A percentile compares a stretch with the other conserved stretches of the same genome.
Evolutionary conservation across 441 rosid species (phyloP).

Genomic region (Metrosideros polymorpha): DNA sequence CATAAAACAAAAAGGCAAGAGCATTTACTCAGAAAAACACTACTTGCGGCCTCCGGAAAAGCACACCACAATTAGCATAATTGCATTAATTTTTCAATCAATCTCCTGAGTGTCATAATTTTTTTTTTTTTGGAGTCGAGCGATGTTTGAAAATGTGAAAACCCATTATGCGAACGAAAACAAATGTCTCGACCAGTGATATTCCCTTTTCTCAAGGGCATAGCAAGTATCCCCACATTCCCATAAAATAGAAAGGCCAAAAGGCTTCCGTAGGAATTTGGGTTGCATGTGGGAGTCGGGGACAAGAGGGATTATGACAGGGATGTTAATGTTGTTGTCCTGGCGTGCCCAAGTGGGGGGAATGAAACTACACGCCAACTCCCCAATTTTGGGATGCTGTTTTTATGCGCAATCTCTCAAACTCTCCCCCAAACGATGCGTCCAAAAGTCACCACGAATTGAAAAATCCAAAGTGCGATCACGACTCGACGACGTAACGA

Average conservation of each 20-base stretch:
- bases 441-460: not conserved
- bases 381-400: not conserved
- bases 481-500: not conserved
- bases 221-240: not conserved
- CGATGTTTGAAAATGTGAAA: not conserved
- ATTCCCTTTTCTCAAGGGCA: not conserved
- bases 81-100: too few relatives aligned
- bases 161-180: not conserved
- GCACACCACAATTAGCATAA: not conserved
- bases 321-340: not conserved
- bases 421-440: not conserved
- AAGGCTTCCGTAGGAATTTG: not conserved
- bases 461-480: not conserved
- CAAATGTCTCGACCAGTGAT: not conserved
- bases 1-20: rapidly evolving
- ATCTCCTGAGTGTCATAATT: too few relatives aligned
- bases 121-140: too few relatives aligned
- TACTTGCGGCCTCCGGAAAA: not conserved
- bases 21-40: not conserved
- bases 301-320: not conserved
- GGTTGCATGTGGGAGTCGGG: not conserved
- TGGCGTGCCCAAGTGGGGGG: not conserved
- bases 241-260: not conserved
- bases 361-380: not conserved
- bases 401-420: not conserved